A percentile compares a stretch with the other conserved stretches of the same genome.
Conservation (phyloP, 2,329 filamentous ascomycete species). For the Fusarium sp. region DNA sequence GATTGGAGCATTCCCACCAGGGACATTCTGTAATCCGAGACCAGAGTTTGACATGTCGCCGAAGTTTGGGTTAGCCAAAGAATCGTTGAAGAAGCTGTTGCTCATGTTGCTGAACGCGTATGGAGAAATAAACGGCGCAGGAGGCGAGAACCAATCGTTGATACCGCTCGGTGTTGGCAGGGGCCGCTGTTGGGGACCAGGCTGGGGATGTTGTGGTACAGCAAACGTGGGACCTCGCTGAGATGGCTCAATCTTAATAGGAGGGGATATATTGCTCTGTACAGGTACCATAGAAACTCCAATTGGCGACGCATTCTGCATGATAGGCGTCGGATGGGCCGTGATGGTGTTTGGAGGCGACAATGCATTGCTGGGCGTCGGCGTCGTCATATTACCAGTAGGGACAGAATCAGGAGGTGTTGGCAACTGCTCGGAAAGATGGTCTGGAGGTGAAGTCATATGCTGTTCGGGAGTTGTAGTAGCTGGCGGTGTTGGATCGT, state of each 20-base stretch:
- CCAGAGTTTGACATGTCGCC: conserved; percentile 48
- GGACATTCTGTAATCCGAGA: conserved; percentile 52
- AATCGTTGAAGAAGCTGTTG: conserved; percentile 58
- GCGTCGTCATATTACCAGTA: conserved; percentile 47
- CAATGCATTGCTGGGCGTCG: conserved; percentile 50
- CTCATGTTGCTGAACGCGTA: conserved; percentile 61
- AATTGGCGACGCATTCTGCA: conserved; percentile 49
- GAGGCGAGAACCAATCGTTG: conserved; percentile 67
- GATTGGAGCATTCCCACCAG: conserved; percentile 41
- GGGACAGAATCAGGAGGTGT: conserved; percentile 60
- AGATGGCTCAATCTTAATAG: conserved; percentile 45
- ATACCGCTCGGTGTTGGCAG: conserved; percentile 56
- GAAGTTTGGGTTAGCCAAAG: conserved; percentile 49
- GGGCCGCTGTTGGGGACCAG: conserved; percentile 57
- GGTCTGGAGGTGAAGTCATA: conserved; percentile 48
- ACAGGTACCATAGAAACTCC: conserved; percentile 36
- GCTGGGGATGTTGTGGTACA: conserved; percentile 56
- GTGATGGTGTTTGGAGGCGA: conserved; percentile 55
- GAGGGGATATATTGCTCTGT: conserved; percentile 52
- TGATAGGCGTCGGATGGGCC: conserved; percentile 48
- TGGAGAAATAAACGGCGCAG: conserved; percentile 65
- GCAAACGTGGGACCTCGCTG: conserved; percentile 54
- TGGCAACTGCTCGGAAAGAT: conserved; percentile 54
- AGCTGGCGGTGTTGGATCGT: conserved; percentile 54
- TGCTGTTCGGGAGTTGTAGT: conserved; percentile 48